Base-by-base conservation (phyloP, 352 stramenopile species). In the Phytopythium delawarense region DNA sequence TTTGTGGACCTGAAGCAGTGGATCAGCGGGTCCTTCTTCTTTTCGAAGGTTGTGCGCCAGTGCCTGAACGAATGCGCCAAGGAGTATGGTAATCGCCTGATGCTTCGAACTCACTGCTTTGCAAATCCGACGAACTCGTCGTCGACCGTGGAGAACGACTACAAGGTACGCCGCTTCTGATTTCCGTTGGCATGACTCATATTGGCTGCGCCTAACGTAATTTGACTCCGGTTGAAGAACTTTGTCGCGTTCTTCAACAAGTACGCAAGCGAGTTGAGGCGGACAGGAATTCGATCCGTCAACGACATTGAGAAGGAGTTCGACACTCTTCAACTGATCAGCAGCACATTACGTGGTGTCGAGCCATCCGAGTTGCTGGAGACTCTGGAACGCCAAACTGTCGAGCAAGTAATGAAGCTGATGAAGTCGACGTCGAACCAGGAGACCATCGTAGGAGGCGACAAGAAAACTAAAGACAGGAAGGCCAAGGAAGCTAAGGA, bases 1-100 rank as follows among this genome's bases (percentile, higher is more conserved):
- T 92, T 81, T 48, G 52, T 50, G 1, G 86, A 95, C 49, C 65
- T 95, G 5, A 76, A 78, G 48, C 71, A 76, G 35, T 95, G 86
- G 86, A 89, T 95, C 53, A 84, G 75, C 18, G 74, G 84, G 8
- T 86, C 83, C 3, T 95, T 95, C 65, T 95, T 95, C 71, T 93
- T 93, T 58, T 87, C 82, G 16, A 92, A 92, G 28, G 61, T 93
- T 7, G 72, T 95, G 21, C 84, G 84, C 0, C 76, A 85, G 48
- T 84, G 81, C 52, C 65, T 95, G 25, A 79, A 93, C 45, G 76
- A 81, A 18, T 92, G 84, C 44, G 67, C 72, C 0, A 82, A 74
- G 20, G 81, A 92, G 52, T 95, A 93, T 48, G 56, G 65, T 15
- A 85, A 88, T 21, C 74, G 81, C 0, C 63, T 95, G 18, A 32